phyloP scores from a whole-genome alignment of 257 asterid species.

The Craterostigma plantagineum region DNA sequence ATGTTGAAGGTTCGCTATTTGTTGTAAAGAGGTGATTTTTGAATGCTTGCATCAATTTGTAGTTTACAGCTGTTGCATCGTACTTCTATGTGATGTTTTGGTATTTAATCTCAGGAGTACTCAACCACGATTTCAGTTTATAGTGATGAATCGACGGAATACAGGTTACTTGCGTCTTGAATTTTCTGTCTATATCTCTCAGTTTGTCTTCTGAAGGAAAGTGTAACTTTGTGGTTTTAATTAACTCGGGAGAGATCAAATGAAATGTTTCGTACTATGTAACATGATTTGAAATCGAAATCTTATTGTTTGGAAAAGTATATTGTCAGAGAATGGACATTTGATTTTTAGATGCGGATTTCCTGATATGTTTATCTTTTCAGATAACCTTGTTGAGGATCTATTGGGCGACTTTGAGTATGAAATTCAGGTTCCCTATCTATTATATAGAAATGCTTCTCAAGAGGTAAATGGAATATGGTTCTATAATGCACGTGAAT shows the following conservation, averaged over 20 bases:
- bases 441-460: conserved; percentile 61
- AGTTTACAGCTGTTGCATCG: neutral
- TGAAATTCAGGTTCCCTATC: conserved; percentile 78
- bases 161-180: conserved; percentile 30
- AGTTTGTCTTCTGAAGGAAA: too few species aligned
- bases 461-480: conserved; percentile 93
- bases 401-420: conserved; percentile 73
- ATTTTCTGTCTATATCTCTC: neutral
- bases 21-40: conserved; percentile 63
- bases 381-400: conserved; percentile 88
- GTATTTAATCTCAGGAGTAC: conserved; percentile 38
- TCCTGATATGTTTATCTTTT: conserved; percentile 6
- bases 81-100: neutral
- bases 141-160: conserved; percentile 66
- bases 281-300: too few species aligned
- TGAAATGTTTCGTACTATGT: too few species aligned
- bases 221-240: too few species aligned
- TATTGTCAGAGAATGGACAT: too few species aligned
- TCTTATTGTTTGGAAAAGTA: too few species aligned
- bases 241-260: too few species aligned
- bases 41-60: neutral
- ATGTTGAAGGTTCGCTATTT: conserved; percentile 85
- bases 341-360: neutral
- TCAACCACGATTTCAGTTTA: conserved; percentile 69
- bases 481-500: conserved; percentile 72